Percentiles rank a stretch among this genome's conserved stretches.
These are phyloP conservation scores for Thymus quinquecostatus DNA, from an alignment of 257 asterid species.

Conservation along the genomic window DNA sequence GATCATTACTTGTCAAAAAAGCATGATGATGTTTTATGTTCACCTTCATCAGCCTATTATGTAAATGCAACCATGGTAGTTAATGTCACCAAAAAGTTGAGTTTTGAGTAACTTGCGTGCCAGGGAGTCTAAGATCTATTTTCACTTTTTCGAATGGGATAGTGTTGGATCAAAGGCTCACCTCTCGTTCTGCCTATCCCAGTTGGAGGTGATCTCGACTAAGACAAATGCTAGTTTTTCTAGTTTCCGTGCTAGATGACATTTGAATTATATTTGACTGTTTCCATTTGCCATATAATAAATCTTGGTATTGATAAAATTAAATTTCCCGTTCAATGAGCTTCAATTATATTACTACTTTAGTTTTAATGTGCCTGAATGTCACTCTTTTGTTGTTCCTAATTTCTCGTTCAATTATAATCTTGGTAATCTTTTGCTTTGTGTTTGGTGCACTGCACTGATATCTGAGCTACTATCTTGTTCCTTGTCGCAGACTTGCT, in stretches of 20 bases:
- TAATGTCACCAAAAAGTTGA: background rate
- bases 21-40: background rate
- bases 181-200: background rate
- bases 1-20: background rate
- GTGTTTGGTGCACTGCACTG: background rate
- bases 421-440: background rate
- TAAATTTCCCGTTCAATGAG: too few relatives aligned
- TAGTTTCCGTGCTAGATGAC: background rate
- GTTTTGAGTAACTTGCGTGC: background rate
- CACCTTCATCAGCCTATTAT: background rate
- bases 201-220: background rate
- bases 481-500: conserved; percentile 65
- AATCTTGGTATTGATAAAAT: too few relatives aligned
- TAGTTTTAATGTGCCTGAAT: too few relatives aligned
- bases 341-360: too few relatives aligned
- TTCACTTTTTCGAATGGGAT: background rate
- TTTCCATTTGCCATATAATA: background rate
- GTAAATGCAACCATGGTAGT: background rate
- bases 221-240: background rate
- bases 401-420: background rate
- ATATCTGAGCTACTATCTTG: background rate
- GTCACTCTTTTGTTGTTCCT: too few relatives aligned
- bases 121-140: background rate
- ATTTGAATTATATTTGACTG: background rate
- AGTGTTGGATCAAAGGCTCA: background rate